These are phyloP conservation scores for Tylopilus intermedius DNA, from an alignment of 768 basidiomycete genomes.

Conservation along the genomic window DNA sequence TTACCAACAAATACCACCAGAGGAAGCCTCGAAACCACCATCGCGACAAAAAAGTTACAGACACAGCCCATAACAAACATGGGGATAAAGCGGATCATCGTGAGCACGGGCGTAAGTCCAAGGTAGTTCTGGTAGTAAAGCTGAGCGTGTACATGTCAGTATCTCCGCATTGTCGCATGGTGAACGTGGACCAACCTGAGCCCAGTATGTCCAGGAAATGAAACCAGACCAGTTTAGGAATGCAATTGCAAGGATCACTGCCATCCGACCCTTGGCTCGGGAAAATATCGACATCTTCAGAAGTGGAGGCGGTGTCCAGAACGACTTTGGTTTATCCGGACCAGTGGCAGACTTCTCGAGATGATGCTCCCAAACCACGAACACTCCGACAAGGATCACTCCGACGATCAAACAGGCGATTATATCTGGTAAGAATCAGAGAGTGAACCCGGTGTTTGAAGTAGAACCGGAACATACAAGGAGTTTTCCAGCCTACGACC, in stretches of 20 bases:
- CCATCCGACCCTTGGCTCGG: slow-evolving; percentile 57
- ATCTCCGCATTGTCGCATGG: not conserved
- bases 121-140: slow-evolving; percentile 70
- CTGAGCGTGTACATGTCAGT: slow-evolving; percentile 28
- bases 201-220: slow-evolving; percentile 50
- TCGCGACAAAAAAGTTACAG: slow-evolving; percentile 62
- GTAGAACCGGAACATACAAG: slow-evolving; percentile 35
- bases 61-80: slow-evolving; percentile 63
- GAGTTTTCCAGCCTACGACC: slow-evolving; percentile 59
- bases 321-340: slow-evolving; percentile 16
- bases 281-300: slow-evolving; percentile 62
- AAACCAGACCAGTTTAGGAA: slow-evolving; percentile 63
- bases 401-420: slow-evolving; percentile 64
- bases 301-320: slow-evolving; percentile 51
- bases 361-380: slow-evolving; percentile 62
- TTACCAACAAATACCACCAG: slow-evolving; percentile 56
- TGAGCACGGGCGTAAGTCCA: slow-evolving; percentile 47
- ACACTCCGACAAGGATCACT: slow-evolving; percentile 48
- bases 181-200: slow-evolving; percentile 29
- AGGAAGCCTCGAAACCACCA: slow-evolving; percentile 51
- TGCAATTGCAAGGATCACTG: slow-evolving; percentile 57
- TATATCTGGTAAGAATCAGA: slow-evolving; percentile 45
- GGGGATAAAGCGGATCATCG: slow-evolving; percentile 64
- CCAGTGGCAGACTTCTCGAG: slow-evolving; percentile 38
- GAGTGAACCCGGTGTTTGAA: slow-evolving; percentile 19